Percentiles rank a stretch among this genome's conserved stretches.
These are phyloP conservation scores for Fusarium fujikuroi DNA, from an alignment of 2,329 filamentous ascomycete genomes.

Conservation along the genomic window DNA sequence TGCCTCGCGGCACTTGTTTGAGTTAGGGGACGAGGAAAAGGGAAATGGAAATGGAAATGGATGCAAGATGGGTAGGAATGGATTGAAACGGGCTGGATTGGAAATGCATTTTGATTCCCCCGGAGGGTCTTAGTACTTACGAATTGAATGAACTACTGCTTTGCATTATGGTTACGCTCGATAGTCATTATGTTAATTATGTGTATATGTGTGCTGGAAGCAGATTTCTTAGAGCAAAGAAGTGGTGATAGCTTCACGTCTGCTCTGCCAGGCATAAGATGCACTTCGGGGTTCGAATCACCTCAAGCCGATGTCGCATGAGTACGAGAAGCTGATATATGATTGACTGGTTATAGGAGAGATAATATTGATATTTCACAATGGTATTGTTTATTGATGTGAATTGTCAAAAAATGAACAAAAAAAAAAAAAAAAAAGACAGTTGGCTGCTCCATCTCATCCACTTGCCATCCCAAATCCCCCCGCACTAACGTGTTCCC, in stretches of 20 bases:
- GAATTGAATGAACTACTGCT: slow-evolving; percentile 35
- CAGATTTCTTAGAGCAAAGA: background rate
- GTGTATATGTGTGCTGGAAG: background rate
- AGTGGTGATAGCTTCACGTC: slow-evolving; percentile 23
- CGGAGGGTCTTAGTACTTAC: slow-evolving; percentile 35
- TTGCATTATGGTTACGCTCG: background rate
- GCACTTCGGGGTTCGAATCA: slow-evolving; percentile 8
- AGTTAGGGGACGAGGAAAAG: slow-evolving; percentile 31
- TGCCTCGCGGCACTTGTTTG: slow-evolving; percentile 60
- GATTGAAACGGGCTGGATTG: slow-evolving; percentile 3
- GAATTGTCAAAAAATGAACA: slow-evolving; percentile 21
- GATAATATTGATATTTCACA: background rate
- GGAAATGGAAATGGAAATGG: background rate
- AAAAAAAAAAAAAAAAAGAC: slow-evolving; percentile 48
- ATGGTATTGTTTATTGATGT: fast-evolving
- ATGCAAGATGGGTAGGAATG: background rate
- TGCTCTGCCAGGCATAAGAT: fast-evolving
- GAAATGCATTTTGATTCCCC: slow-evolving; percentile 38
- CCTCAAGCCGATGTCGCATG: background rate
- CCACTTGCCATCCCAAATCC: slow-evolving; percentile 65
- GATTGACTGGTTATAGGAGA: background rate
- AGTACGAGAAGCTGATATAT: background rate
- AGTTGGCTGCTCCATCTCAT: slow-evolving; percentile 67
- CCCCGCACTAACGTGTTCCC: slow-evolving; percentile 71
- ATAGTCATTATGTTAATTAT: background rate